Base-by-base conservation (phyloP, 2,329 filamentous ascomycete species). In the Aspergillus luchuensis region DNA sequence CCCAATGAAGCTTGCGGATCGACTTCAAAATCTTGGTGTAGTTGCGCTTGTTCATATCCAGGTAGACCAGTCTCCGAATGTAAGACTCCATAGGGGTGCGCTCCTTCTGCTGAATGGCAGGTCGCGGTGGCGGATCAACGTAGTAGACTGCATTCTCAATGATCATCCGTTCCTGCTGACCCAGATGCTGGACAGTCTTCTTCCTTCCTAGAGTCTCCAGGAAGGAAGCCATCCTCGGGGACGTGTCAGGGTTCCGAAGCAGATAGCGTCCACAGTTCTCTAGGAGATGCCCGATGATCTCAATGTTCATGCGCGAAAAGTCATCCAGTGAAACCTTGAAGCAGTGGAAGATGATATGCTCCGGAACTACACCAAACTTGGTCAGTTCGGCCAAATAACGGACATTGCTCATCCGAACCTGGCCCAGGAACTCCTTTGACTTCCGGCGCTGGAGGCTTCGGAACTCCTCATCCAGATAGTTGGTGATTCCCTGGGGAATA, bases 141-240 rank as follows among this genome's bases (percentile, higher is more conserved):
- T 97, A 98, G 78, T 99, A 99, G 60, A 97, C 87, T 3, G 95
- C 95, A 73, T 99, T 99, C 75, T 99, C 95, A 60, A 99, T 95
- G 30, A 98, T 86, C 93, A 99, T 98, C 41, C 93, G 90, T 77
- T 99, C 95, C 68, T 96, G 92, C 70, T 97, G 92, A 13, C 93
- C 94, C 60, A 99, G 89, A 72, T 98, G 93, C 73, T 97, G 92
- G 7, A 95, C 93, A 7, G 91, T 88, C 79, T 99, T 99, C 81
- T 99, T 99, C 60, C 95, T 89, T 73, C 96, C 91, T 13, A 99
- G 81, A 0, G 93, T 99, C 76, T 99, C 95, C 23, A 99, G 79
- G 74, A 99, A 99, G 0, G 91, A 94, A 1, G 84, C 82, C 95
- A 99, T 99, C 47, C 95, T 88, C 8, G 94, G 94, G 8, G 91